Evolutionary conservation across 371 early-diverging fungal species (phyloP).

Genomic region (Syncephalastrum sp.): DNA sequence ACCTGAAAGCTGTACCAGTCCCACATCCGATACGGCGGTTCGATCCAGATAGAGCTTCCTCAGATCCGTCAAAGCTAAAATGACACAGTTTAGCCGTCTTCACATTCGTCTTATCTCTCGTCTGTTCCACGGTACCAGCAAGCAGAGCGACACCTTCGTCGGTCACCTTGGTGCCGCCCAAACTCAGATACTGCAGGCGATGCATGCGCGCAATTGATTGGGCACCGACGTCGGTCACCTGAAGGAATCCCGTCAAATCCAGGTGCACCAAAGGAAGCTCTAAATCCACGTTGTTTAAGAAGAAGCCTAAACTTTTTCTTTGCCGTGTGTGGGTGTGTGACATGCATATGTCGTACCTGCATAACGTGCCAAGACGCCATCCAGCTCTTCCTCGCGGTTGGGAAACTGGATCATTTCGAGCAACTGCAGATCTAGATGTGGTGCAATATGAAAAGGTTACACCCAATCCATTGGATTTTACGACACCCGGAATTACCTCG

Average conservation of each 20-base stretch:
- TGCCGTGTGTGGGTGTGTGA: no score
- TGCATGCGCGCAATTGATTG: slow-evolving; percentile 30
- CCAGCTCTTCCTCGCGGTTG: slow-evolving; percentile 35
- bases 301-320: neutral
- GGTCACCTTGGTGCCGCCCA: slow-evolving; percentile 40
- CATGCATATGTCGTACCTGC: slow-evolving; percentile 19
- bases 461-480: neutral
- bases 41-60: slow-evolving; percentile 40
- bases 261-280: slow-evolving; percentile 31
- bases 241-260: slow-evolving; percentile 31
- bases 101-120: neutral
- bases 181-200: slow-evolving; percentile 28
- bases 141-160: slow-evolving; percentile 29
- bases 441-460: neutral
- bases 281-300: slow-evolving; percentile 9
- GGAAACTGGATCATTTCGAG: slow-evolving; percentile 37
- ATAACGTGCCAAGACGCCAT: slow-evolving; percentile 28
- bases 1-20: slow-evolving; percentile 23
- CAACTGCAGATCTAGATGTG: slow-evolving; percentile 20
- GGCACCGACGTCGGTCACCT: slow-evolving; percentile 36
- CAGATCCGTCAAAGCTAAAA: slow-evolving; percentile 27
- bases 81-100: neutral
- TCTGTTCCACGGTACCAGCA: slow-evolving; percentile 19
- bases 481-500: slow-evolving; percentile 15
- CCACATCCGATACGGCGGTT: slow-evolving; percentile 33